Base-by-base conservation (phyloP, 805 yeast genomes). In the Metschnikowia rubicola region DNA sequence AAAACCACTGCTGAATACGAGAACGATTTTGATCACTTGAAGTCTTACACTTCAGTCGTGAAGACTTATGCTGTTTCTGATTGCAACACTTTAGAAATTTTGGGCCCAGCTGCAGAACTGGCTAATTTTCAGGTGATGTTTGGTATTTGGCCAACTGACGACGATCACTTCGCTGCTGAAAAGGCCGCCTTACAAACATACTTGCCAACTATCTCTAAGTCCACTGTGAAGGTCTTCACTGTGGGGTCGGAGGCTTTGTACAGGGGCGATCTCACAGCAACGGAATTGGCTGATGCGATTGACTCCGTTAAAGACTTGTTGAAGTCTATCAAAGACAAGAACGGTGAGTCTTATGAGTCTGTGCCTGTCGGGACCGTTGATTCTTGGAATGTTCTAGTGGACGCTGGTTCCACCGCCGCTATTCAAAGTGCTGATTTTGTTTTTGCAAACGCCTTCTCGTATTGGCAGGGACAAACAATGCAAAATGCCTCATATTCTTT, bases 391-490 rank as follows among this genome's bases (percentile, higher is more conserved):
- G 77, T 87, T 53, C 68, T 88, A 53, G 96, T 90, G 56, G 96
- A 88, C 61, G 94, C 86, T 61, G 81, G 75, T 57, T 75, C 84
- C 55, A 59, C 70, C 43, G 80, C 85, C 26, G 96, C 86, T 47
- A 83, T 92, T 64, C 60, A 80, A 66, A 91, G 89, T 43, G 75
- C 95, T 40, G 98, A 92, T 67, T 75, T 88, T 60, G 82, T 90
- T 52, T 86, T 84, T 67, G 96, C 96, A 62, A 92, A 92, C 66
- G 97, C 97, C 42, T 92, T 92, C 80, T 88, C 97, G 8, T 92
- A 91, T 84, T 92, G 98, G 98, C 98, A 92, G 76, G 97, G 97
- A 37, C 97, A 90, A 75, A 78, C 89, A 57, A 79, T 78, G 79
- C 63, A 68, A 41, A 91, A 91, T 68, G 80, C 97, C 28, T 81